These are phyloP conservation scores for Mycena kentingensis DNA, from an alignment of 768 basidiomycete species.

Conservation along the genomic window DNA sequence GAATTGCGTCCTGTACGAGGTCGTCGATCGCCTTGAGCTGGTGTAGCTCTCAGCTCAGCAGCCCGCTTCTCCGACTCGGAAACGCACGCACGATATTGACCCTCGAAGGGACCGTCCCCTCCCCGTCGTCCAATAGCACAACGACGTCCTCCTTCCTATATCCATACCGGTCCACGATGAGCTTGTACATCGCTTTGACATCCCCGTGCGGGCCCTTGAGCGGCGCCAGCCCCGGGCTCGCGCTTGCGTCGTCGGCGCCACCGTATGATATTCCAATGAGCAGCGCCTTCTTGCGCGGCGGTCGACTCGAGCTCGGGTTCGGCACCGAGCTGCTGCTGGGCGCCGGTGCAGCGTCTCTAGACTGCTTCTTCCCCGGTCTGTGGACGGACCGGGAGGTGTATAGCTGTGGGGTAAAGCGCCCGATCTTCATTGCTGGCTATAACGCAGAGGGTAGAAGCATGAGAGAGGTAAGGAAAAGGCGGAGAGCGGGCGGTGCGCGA, in stretches of 20 bases:
- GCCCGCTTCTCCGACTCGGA: not conserved
- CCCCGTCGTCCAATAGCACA: conserved; percentile 7
- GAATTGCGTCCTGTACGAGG: conserved; percentile 44
- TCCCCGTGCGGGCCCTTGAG: conserved; percentile 17
- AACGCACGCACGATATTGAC: conserved; percentile 16
- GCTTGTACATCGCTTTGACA: conserved; percentile 4
- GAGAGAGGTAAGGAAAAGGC: no score
- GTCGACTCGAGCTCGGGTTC: no score
- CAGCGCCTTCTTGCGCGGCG: conserved; percentile 10
- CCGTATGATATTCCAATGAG: conserved; percentile 16
- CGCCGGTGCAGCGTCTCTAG: no score
- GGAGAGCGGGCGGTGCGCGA: no score
- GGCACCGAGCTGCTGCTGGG: no score
- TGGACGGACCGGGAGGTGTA: no score
- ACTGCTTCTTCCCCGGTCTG: no score
- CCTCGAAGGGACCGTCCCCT: conserved; percentile 13
- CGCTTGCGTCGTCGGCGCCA: not conserved
- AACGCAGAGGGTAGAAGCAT: no score
- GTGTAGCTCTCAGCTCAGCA: not conserved
- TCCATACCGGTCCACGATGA: conserved; percentile 8
- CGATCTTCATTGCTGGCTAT: no score
- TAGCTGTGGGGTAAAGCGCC: no score
- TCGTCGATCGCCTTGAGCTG: conserved; percentile 46
- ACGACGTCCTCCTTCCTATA: conserved; percentile 11
- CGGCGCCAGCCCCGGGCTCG: not conserved